phyloP scores from a whole-genome alignment of 257 asterid genomes.

The Solanum chiquidenum region DNA sequence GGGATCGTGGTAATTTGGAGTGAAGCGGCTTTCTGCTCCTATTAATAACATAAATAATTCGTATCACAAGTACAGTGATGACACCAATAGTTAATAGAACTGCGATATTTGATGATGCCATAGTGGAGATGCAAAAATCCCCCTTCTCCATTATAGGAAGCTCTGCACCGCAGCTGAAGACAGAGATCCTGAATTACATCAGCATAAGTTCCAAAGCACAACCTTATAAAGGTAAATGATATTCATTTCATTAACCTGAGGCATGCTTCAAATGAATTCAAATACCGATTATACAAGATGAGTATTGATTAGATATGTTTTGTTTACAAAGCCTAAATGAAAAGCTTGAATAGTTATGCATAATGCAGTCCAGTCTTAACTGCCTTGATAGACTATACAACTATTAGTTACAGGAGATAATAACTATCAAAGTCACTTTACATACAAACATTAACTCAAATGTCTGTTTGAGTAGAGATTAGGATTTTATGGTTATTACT shows the following conservation, averaged over 20 bases:
- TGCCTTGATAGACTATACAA: not conserved
- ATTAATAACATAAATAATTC: conserved; percentile 36
- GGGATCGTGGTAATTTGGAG: conserved; percentile 22
- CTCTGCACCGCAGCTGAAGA: not conserved
- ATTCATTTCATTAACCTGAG: not conserved
- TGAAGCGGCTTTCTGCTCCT: conserved; percentile 28
- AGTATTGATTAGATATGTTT: not conserved
- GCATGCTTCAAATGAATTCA: not conserved
- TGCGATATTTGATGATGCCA: conserved; percentile 7
- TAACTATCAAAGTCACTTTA: not conserved
- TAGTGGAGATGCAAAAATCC: conserved; percentile 2
- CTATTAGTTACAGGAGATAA: not conserved
- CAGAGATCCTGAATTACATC: not conserved
- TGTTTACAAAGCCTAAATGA: not conserved
- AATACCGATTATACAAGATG: not conserved
- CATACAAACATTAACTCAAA: not conserved
- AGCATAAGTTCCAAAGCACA: not conserved
- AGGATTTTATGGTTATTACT: not conserved
- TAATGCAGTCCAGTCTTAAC: not conserved
- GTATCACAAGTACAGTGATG: conserved; percentile 24
- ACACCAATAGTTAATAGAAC: conserved; percentile 23
- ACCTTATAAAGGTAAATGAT: not conserved
- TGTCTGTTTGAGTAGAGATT: not conserved
- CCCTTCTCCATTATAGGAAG: conserved; percentile 21
- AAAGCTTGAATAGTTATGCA: not conserved